These are phyloP conservation scores for Chrysoporthe cubensis DNA, from an alignment of 2,329 filamentous ascomycete genomes.

Conservation along the genomic window DNA sequence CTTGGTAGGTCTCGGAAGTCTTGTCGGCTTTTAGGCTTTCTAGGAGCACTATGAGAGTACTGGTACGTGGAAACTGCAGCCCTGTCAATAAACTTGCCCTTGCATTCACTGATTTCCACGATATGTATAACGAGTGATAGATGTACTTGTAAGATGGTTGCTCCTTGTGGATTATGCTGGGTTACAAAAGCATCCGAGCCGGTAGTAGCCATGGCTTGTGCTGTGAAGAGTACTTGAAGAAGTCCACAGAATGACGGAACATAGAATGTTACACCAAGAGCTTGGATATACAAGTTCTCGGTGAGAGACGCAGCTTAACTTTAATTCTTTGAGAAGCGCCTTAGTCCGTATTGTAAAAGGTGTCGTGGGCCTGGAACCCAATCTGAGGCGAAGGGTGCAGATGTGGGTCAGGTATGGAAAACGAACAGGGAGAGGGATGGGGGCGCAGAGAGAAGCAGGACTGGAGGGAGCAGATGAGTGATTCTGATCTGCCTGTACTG, in stretches of 20 bases:
- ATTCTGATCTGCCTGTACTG: too few relatives aligned
- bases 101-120: not conserved
- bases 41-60: constrained; percentile 45
- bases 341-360: not conserved
- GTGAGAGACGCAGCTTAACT: not conserved
- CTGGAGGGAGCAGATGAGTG: too few relatives aligned
- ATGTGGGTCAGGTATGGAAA: not conserved
- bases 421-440: not conserved
- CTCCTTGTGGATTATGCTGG: not conserved
- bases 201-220: not conserved
- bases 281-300: not conserved
- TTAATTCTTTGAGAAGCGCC: not conserved
- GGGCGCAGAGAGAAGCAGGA: too few relatives aligned
- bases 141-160: not conserved
- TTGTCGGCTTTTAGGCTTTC: constrained; percentile 46
- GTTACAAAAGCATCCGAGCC: not conserved
- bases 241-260: not conserved
- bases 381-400: not conserved
- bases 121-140: not conserved
- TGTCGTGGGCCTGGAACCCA: not conserved
- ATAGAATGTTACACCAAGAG: not conserved
- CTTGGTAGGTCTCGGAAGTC: constrained; percentile 39
- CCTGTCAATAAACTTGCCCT: constrained; percentile 21
- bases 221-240: not conserved
- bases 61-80: constrained; percentile 43